Base-by-base conservation (phyloP, 345 rosid genomes). In the Eucalyptus sp. region DNA sequence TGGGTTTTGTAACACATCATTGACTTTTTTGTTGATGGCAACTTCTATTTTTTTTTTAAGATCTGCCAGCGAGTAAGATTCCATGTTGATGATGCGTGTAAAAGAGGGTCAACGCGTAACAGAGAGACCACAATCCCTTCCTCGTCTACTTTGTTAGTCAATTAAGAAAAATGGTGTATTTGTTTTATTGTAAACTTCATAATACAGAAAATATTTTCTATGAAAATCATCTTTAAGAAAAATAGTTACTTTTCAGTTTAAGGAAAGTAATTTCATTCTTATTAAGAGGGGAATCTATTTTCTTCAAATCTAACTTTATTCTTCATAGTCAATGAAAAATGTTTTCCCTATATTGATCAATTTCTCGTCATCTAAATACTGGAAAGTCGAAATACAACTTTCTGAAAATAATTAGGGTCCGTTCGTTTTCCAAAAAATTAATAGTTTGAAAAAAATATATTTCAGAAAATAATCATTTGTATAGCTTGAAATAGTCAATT, bases 361-460 rank as follows among this genome's bases (percentile, higher is more conserved):
- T 60, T 12, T 60, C 13, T 0, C 0, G 16, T 27, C 31, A 52
- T 52, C 10, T 2, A 52, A 52, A 52, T 52, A 20, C 3, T 2
- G 0, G 0, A 52, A 20, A 25, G 31, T 12, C 3, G 14, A 60
- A 60, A 60, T 5, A 27, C 5, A 27, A 60, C 1, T 25, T 27
- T 60, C 7, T 25, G 6, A 1, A 60, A 60, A 25, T 51, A 51
- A 2, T 60, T 11, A 60, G 4, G 2, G 0, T 11, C 0, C 0
- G 15, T 60, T 60, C 0, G 2, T 12, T 58, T 60, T 0, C 0
- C 0, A 4, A 27, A 60, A 60, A 60, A 60, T 0, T 60, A 60
- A 60, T 60, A 60, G 27, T 60, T 60, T 60, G 15, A 12, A 25
- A 12, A 25, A 60, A 60, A 25, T 60, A 25, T 2, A 24, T 60